Evolutionary conservation across 352 stramenopile species (phyloP), one percentile per base, ranked within the genome.

Genomic region (Phytophthora ohioensis): DNA sequence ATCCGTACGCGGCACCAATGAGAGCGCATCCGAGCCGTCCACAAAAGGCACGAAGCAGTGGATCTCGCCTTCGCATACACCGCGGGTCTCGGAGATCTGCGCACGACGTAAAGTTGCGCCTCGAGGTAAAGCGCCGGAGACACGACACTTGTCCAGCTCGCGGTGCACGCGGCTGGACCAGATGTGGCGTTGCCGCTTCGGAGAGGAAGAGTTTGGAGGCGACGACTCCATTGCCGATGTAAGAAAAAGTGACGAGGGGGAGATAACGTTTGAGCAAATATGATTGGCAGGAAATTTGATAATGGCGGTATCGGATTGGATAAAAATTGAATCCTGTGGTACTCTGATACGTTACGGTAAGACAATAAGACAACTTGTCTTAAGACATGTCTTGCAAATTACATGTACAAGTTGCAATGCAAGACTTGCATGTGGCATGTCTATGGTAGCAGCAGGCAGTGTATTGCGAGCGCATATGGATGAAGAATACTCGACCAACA

Each of bases 11-110:
- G 87, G 87, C 4, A 95, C 67, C 57, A 95, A 69, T 15, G 67
- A 38, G 3, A 95, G 79, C 38, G 85, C 85, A 43, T 88, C 85
- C 1, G 87, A 95, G 51, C 85, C 85, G 30, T 88, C 78, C 13
- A 81, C 81, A 64, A 95, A 93, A 7, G 87, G 85, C 43, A 92
- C 84, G 45, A 91, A 95, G 58, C 86, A 91, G 52, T 84, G 76
- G 69, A 95, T 91, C 21, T 89, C 83, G 65, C 74, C 72, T 30
- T 81, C 61, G 36, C 83, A 91, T 21, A 69, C 39, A 15, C 87
- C 87, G 1, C 57, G 51, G 10, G 52, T 56, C 38, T 92, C 83
- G 15, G 90, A 86, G 4, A 95, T 57, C 32, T 72, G 65, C 17
- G 77, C 65, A 31, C 79, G 73, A 13, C 80, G 74, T 38, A 95